These are phyloP conservation scores for Atractiella rhizophila DNA, from an alignment of 768 basidiomycete species.

Conservation along the genomic window DNA sequence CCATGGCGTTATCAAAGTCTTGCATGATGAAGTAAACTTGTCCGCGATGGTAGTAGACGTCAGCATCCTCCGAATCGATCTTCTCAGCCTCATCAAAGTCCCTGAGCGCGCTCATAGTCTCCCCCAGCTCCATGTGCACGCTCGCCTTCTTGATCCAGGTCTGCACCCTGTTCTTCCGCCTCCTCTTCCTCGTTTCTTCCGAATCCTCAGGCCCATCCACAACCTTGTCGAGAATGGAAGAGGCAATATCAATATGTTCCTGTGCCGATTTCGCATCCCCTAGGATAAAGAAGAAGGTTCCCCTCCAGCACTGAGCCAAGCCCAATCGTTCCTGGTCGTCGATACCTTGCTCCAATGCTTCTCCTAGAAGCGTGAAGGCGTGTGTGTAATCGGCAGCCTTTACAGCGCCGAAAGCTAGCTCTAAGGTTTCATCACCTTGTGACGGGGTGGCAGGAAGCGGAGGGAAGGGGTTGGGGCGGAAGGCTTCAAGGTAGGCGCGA, in stretches of 20 bases:
- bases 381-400: constrained; percentile 62
- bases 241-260: background rate
- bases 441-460: constrained; percentile 45
- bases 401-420: constrained; percentile 57
- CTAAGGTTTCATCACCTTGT: constrained; percentile 58
- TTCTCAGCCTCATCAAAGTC: constrained; percentile 73
- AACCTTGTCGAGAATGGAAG: constrained; percentile 63
- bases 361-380: constrained; percentile 50
- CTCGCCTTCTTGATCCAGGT: constrained; percentile 87
- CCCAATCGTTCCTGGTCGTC: constrained; percentile 43
- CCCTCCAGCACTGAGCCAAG: constrained; percentile 72
- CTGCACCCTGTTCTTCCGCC: constrained; percentile 48
- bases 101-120: constrained; percentile 54
- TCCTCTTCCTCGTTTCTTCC: constrained; percentile 42
- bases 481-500: constrained; percentile 85
- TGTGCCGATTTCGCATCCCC: background rate
- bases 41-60: constrained; percentile 95
- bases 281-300: constrained; percentile 64
- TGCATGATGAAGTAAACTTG: constrained; percentile 94
- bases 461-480: constrained; percentile 54
- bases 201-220: constrained; percentile 59
- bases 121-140: constrained; percentile 81
- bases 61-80: constrained; percentile 59
- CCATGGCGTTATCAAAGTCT: constrained; percentile 58
- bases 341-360: constrained; percentile 64